A percentile compares a stretch with the other conserved stretches of the same genome.
These are phyloP conservation scores for Ampelomyces quisqualis DNA, from an alignment of 2,329 filamentous ascomycete genomes.

Conservation along the genomic window DNA sequence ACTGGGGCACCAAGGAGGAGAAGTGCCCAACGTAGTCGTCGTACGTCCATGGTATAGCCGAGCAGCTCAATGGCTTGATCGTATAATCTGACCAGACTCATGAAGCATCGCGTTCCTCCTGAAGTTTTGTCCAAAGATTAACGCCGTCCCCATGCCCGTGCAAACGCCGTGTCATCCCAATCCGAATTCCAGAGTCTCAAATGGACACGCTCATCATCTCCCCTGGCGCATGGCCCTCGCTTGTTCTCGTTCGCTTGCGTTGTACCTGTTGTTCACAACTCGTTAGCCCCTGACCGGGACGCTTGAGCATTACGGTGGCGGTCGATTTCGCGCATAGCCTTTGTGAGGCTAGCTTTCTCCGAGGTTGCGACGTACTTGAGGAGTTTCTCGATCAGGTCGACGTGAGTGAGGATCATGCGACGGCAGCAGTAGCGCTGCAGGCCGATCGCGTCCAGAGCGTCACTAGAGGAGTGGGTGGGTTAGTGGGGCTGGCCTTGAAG, in stretches of 20 bases:
- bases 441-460: conserved; percentile 93
- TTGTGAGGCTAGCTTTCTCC: conserved; percentile 11
- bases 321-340: conserved; percentile 7
- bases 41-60: not conserved
- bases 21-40: conserved; percentile 18
- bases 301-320: conserved; percentile 5
- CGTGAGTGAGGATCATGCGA: conserved; percentile 99
- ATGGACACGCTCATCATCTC: conserved; percentile 10
- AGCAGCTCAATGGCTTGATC: not conserved
- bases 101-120: not conserved
- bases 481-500: not conserved
- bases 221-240: conserved; percentile 30
- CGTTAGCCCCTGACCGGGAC: conserved; percentile 27
- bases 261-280: conserved; percentile 29
- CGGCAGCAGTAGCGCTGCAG: conserved; percentile 97
- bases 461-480: conserved; percentile 55
- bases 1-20: conserved; percentile 49
- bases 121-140: not conserved
- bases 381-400: conserved; percentile 97
- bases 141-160: not conserved
- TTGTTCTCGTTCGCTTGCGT: conserved; percentile 41
- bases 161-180: not conserved
- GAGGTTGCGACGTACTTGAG: conserved; percentile 53
- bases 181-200: not conserved
- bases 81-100: not conserved